Conservation (phyloP, 1,284 basidiomycete species). For the Heterobasidion irregulare region DNA sequence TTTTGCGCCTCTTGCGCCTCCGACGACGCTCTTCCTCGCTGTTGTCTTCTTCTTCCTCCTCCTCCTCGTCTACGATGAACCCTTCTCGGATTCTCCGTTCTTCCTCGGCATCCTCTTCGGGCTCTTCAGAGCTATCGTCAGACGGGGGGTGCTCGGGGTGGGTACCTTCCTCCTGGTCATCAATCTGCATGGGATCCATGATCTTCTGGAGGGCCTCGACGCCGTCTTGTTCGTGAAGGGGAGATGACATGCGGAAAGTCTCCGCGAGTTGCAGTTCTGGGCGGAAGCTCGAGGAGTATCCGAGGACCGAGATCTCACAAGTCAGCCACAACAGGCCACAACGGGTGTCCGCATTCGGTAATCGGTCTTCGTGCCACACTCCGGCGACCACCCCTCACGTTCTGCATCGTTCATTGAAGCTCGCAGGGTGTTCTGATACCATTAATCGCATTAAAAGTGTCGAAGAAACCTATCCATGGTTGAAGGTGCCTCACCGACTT, state of each 20-base stretch:
- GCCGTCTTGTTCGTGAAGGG: conserved; percentile 18
- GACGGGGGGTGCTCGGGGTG: conserved; percentile 37
- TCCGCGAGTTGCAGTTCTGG: not conserved
- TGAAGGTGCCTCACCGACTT: no score
- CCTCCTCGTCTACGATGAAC: conserved; percentile 81
- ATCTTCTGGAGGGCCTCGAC: conserved; percentile 19
- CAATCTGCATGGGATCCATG: conserved; percentile 49
- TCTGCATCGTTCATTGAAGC: no score
- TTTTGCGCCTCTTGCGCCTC: conserved; percentile 58
- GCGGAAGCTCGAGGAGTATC: no score
- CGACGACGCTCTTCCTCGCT: conserved; percentile 42
- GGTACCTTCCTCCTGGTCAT: conserved; percentile 40
- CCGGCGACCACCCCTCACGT: no score
- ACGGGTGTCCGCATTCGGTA: no score
- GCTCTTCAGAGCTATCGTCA: conserved; percentile 84
- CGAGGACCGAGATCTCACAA: not conserved
- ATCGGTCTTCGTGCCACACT: no score
- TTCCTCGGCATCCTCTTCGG: conserved; percentile 79
- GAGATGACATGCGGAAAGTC: conserved; percentile 44
- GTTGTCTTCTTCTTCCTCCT: conserved; percentile 50
- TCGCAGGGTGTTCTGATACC: no score
- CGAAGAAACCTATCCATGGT: no score
- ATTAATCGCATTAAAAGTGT: no score
- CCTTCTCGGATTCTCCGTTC: conserved; percentile 66
- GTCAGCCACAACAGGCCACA: conserved; percentile 2